Percentiles rank a stretch among this genome's conserved stretches.
phyloP scores from a whole-genome alignment of 495 filamentous ascomycete genomes.

The Penicillium macrosclerotiorum region DNA sequence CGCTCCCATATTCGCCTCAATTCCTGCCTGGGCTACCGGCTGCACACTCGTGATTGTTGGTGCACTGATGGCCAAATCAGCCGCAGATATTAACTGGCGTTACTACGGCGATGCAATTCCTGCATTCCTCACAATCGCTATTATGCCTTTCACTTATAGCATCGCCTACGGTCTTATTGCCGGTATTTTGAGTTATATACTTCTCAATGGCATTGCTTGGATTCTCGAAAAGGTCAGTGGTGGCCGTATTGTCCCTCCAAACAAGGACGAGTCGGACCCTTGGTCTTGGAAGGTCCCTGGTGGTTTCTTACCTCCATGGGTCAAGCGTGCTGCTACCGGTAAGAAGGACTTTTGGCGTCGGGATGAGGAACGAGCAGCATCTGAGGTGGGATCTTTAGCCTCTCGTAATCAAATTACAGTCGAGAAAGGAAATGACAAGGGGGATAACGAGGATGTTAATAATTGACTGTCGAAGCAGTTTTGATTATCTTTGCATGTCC shows the following conservation, averaged over 20 bases:
- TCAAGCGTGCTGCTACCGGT: slow-evolving; percentile 56
- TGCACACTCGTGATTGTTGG: slow-evolving; percentile 79
- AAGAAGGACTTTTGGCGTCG: slow-evolving; percentile 66
- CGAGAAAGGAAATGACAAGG: slow-evolving; percentile 9
- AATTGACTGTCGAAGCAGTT: too few species aligned
- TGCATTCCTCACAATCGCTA: slow-evolving; percentile 73
- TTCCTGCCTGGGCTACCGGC: slow-evolving; percentile 81
- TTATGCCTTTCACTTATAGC: slow-evolving; percentile 86
- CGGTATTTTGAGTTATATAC: slow-evolving; percentile 70
- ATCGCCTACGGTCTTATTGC: slow-evolving; percentile 79
- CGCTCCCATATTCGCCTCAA: slow-evolving; percentile 80
- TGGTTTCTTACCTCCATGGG: slow-evolving; percentile 68
- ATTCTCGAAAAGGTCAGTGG: slow-evolving; percentile 59
- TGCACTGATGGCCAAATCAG: slow-evolving; percentile 73
- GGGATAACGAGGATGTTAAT: too few species aligned
- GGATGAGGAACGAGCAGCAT: slow-evolving; percentile 29
- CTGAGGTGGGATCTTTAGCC: slow-evolving; percentile 11
- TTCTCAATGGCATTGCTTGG: slow-evolving; percentile 65
- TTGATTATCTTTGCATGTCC: too few species aligned
- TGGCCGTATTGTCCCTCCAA: slow-evolving; percentile 68
- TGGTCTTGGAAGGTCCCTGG: slow-evolving; percentile 70
- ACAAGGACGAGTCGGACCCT: slow-evolving; percentile 68
- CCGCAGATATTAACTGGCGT: slow-evolving; percentile 78
- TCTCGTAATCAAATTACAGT: slow-evolving; percentile 14
- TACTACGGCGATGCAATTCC: slow-evolving; percentile 77